These are phyloP conservation scores for Colletotrichum tamarilloi DNA, from an alignment of 2,329 filamentous ascomycete genomes.

Conservation along the genomic window DNA sequence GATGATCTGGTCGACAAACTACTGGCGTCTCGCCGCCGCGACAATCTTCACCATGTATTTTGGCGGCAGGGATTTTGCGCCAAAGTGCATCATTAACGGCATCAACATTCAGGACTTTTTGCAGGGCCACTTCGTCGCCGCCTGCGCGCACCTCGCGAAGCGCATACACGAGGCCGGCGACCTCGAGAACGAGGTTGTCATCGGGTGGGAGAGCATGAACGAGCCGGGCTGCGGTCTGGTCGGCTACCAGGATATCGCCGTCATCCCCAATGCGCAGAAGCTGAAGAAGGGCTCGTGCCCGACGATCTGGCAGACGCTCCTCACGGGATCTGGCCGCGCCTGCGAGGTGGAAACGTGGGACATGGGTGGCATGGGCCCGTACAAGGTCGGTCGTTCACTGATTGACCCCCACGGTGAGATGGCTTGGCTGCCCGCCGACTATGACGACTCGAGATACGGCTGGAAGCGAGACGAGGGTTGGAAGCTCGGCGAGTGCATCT, in stretches of 20 bases:
- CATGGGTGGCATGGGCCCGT: conserved; percentile 92
- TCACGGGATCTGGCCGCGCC: conserved; percentile 90
- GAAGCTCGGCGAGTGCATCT: conserved; percentile 94
- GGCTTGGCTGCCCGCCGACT: conserved; percentile 85
- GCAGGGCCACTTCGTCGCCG: conserved; percentile 84
- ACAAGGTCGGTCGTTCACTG: conserved; percentile 84
- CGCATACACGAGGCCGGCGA: conserved; percentile 91
- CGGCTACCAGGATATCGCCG: conserved; percentile 82
- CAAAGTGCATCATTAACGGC: conserved; percentile 94
- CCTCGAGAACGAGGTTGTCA: conserved; percentile 85
- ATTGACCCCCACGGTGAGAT: conserved; percentile 88
- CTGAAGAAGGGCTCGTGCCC: conserved; percentile 93
- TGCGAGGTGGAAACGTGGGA: conserved; percentile 94
- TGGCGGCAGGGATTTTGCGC: conserved; percentile 89
- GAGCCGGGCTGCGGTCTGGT: conserved; percentile 92
- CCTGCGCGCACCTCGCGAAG: conserved; percentile 83
- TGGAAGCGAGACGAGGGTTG: conserved; percentile 90
- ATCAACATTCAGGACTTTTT: conserved; percentile 97
- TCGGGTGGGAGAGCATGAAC: conserved; percentile 97
- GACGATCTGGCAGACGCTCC: conserved; percentile 92
- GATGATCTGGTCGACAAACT: conserved; percentile 99
- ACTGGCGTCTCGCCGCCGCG: conserved; percentile 85
- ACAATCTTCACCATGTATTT: conserved; percentile 97
- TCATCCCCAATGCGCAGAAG: conserved; percentile 87
- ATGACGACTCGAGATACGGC: conserved; percentile 88